Conservation (phyloP, 768 basidiomycete genomes). For the Mycena alexandri region DNA sequence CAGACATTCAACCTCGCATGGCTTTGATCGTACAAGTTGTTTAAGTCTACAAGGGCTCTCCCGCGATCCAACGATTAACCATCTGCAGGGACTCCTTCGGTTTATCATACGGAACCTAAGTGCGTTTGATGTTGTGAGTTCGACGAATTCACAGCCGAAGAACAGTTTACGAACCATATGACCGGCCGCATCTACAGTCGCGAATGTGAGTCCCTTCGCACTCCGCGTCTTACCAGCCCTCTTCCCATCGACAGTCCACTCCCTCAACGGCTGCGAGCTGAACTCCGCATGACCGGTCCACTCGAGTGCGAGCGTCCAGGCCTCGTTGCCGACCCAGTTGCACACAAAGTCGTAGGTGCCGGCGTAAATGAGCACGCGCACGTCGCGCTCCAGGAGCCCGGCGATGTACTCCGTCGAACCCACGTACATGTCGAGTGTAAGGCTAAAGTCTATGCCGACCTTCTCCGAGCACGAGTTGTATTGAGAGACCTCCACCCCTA, state of each 20-base stretch:
- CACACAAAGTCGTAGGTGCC: slow-evolving; percentile 72
- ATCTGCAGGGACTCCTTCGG: no score
- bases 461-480: slow-evolving; percentile 47
- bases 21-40: no score
- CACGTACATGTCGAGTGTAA: slow-evolving; percentile 48
- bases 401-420: slow-evolving; percentile 63
- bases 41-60: no score
- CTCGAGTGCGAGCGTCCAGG: slow-evolving; percentile 66
- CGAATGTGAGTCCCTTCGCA: slow-evolving; percentile 70
- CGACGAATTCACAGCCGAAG: no score
- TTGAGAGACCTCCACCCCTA: slow-evolving; percentile 41
- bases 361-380: slow-evolving; percentile 69
- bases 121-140: not conserved
- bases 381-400: slow-evolving; percentile 67
- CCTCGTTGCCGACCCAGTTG: slow-evolving; percentile 71
- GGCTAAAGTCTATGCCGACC: slow-evolving; percentile 55
- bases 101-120: no score
- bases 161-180: slow-evolving; percentile 66
- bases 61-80: no score
- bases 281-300: slow-evolving; percentile 36
- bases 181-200: slow-evolving; percentile 72
- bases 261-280: slow-evolving; percentile 42
- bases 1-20: no score
- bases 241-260: slow-evolving; percentile 71
- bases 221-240: slow-evolving; percentile 53